Evolutionary conservation across 2,329 filamentous ascomycete species (phyloP), one percentile per base, ranked within the genome.

Genomic region (Nemania sp.): DNA sequence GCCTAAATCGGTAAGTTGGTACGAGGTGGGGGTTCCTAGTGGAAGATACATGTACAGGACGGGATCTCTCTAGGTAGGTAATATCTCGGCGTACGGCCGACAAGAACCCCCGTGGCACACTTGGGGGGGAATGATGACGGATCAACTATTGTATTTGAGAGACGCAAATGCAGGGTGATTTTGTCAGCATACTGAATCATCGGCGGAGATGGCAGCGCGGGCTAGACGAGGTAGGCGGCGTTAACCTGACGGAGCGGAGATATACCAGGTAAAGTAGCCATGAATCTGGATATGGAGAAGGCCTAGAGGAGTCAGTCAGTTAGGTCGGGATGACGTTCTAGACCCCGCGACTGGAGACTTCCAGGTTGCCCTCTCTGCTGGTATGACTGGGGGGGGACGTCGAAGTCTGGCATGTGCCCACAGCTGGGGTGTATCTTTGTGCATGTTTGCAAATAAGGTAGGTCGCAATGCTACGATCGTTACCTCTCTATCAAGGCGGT

Each of bases 161-260:
- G 53, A 46, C 21, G 32, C 40, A 34, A n/a, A 62, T 50, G 62
- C 46, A 49, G 55, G 55, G 54, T 57, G 59, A 48, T 34, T 65
- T 65, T 37, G 59, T 65, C 54, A 65, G 62, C 62, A 49, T 20
- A 54, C 34, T 62, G 58, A 59, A 59, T 62, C 62, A 59, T 64
- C 62, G 57, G 53, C 48, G 34, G 59, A 57, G 55, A 62, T 62
- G 62, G 59, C 51, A 62, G 59, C 59, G 62, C 62, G 55, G 59
- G 45, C 62, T 61, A 43, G 25, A 35, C 10, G 37, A 5, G 21
- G 40, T 21, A 40, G 25, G 21, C 29, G 37, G 21, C 13, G 20
- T 47, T 15, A 54, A 21, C 7, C 47, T 35, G 5, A 20, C 15
- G 18, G 40, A 37, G 37, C 12, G 32, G 43, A 34, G 4, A 29